Percentiles rank a stretch among this genome's conserved stretches.
Conservation (phyloP, 306 rosid genomes). For the Lathyrus sativus region DNA sequence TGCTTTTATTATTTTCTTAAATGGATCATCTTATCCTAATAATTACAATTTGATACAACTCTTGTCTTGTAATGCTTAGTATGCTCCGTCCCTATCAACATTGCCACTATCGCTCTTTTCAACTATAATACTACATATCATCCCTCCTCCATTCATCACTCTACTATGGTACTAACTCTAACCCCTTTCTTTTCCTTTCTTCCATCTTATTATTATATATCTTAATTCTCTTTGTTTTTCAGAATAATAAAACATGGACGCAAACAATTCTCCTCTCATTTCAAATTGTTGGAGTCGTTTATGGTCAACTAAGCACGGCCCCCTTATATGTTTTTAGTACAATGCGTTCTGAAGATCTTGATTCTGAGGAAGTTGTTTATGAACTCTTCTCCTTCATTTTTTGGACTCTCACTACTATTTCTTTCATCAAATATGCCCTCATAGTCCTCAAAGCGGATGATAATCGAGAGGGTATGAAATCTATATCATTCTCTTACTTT, state of each 20-base stretch:
- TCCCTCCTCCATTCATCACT: too few relatives aligned
- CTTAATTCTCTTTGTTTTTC: not conserved
- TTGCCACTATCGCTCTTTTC: too few relatives aligned
- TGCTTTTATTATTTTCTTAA: too few relatives aligned
- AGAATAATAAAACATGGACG: conserved; percentile 53
- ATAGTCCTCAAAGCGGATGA: conserved; percentile 71
- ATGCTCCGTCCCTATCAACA: too few relatives aligned
- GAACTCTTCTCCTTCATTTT: conserved; percentile 75
- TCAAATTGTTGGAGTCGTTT: conserved; percentile 80
- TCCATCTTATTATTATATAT: too few relatives aligned
- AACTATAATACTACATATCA: too few relatives aligned
- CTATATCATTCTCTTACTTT: not conserved
- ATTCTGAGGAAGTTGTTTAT: conserved; percentile 51
- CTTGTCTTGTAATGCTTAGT: too few relatives aligned
- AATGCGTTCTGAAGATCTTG: conserved; percentile 41
- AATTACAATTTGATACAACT: too few relatives aligned
- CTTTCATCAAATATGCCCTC: conserved; percentile 64
- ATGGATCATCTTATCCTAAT: too few relatives aligned
- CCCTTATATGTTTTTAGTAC: conserved; percentile 78
- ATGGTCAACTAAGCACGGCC: conserved; percentile 79
- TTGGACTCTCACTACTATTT: conserved; percentile 70
- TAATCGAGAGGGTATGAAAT: conserved; percentile 59
- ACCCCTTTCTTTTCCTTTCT: too few relatives aligned
- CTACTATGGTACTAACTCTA: too few relatives aligned
- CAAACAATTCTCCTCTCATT: conserved; percentile 63